These are phyloP conservation scores for Sarocladiaceae sp. DNA, from an alignment of 2,329 filamentous ascomycete species.

Conservation along the genomic window DNA sequence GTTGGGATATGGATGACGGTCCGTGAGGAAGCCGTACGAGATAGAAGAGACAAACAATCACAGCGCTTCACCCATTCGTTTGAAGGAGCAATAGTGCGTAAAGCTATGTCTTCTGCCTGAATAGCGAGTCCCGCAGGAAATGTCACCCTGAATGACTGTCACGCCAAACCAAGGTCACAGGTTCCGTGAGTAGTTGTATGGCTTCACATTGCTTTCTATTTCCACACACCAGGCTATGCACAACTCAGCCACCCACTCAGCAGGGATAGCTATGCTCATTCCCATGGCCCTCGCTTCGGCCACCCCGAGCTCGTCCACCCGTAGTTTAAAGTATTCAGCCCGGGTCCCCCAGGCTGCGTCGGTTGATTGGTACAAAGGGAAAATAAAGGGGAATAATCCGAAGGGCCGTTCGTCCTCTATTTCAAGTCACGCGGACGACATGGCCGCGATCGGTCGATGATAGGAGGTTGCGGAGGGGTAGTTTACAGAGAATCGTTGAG, in stretches of 20 bases:
- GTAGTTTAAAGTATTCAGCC: not conserved
- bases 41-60: too few relatives aligned
- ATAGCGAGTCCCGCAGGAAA: too few relatives aligned
- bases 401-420: not conserved
- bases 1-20: too few relatives aligned
- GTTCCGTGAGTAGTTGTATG: too few relatives aligned
- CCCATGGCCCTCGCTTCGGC: too few relatives aligned
- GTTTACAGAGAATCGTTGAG: constrained; percentile 93
- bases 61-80: too few relatives aligned
- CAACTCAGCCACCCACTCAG: constrained; percentile 2
- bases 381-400: constrained; percentile 3
- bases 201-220: constrained; percentile 9
- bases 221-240: constrained; percentile 8
- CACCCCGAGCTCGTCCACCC: constrained; percentile 2
- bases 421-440: not conserved
- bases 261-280: not conserved
- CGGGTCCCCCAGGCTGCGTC: constrained; percentile 2
- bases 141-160: too few relatives aligned
- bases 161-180: too few relatives aligned
- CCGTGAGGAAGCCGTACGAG: too few relatives aligned
- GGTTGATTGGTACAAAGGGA: constrained; percentile 8
- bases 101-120: too few relatives aligned
- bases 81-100: too few relatives aligned
- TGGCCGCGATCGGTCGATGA: not conserved
- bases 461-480: constrained; percentile 11